Conservation (phyloP, 306 rosid species). For the Prunus kanzakura region DNA sequence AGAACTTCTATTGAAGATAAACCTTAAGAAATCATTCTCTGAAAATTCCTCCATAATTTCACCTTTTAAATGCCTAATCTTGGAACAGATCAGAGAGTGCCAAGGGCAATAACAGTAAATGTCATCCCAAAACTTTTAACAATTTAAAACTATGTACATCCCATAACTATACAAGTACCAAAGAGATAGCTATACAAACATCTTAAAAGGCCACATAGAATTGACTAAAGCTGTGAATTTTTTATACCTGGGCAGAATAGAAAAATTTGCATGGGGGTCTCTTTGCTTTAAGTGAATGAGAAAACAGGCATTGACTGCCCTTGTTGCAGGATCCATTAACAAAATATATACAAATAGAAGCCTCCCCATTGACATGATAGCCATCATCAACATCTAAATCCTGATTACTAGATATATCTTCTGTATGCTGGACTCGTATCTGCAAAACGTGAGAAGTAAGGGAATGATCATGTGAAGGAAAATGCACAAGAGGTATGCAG, state of each 20-base stretch:
- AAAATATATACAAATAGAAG: conserved; percentile 56
- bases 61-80: neutral
- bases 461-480: conserved; percentile 11
- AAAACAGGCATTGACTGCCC: conserved; percentile 58
- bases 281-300: conserved; percentile 62
- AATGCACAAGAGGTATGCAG: conserved; percentile 13
- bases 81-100: conserved; percentile 13
- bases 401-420: conserved; percentile 40
- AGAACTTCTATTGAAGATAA: neutral
- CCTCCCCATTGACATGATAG: conserved; percentile 26
- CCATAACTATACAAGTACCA: neutral
- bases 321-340: conserved; percentile 54
- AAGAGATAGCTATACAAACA: neutral
- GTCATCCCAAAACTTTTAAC: neutral
- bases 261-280: conserved; percentile 69
- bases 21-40: neutral
- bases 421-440: conserved; percentile 49
- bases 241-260: conserved; percentile 64
- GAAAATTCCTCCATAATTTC: neutral
- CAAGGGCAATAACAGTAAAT: neutral
- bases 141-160: neutral
- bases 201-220: neutral
- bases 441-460: conserved; percentile 32
- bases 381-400: conserved; percentile 22
- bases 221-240: neutral